Evolutionary conservation across 495 filamentous ascomycete species (phyloP), one percentile per base, ranked within the genome.

Genomic region (Podospora didyma): DNA sequence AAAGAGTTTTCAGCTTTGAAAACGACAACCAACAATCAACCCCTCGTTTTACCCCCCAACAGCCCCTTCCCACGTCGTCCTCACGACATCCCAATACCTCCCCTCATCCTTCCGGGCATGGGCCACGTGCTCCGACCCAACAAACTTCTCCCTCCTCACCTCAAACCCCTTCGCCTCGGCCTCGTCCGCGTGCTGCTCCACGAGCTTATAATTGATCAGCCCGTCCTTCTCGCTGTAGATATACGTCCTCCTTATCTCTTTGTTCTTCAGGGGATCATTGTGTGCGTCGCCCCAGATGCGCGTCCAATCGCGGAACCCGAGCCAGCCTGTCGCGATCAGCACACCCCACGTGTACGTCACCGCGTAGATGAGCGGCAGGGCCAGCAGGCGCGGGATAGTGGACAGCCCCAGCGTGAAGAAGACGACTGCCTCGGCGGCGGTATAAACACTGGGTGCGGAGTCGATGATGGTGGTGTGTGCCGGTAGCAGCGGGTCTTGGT

Each of bases 41-140:
- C n/a, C n/a, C n/a, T n/a, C n/a, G n/a, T n/a, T n/a, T n/a, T n/a
- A n/a, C 26, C 26, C 26, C 26, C 26, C 26, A 31, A 31, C 4
- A 31, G 26, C 9, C 37, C 51, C 59, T 9, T 69, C 53, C 70
- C 72, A 75, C 0, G 64, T 63, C 46, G 68, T 56, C 12, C 46
- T 47, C 12, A 75, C 56, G 44, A 64, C 50, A 1, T 31, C 58
- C 73, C 73, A 74, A 51, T 75, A 75, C 22, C 72, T 57, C 56
- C 57, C 37, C 55, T 60, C 49, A 16, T 53, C 51, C 42, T 42
- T 42, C 17, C 66, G 55, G 58, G 71, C 70, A 55, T 74, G 73
- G 14, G 66, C 53, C 16, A 75, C 73, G 51, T 75, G 73, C 6
- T 66, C 58, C 19, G 69, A 69, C 31, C 62, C 34, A 20, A 50